Evolutionary conservation across 441 rosid genomes (phyloP), one percentile per base, ranked within the genome.

Genomic region (Raphanus hybrid): DNA sequence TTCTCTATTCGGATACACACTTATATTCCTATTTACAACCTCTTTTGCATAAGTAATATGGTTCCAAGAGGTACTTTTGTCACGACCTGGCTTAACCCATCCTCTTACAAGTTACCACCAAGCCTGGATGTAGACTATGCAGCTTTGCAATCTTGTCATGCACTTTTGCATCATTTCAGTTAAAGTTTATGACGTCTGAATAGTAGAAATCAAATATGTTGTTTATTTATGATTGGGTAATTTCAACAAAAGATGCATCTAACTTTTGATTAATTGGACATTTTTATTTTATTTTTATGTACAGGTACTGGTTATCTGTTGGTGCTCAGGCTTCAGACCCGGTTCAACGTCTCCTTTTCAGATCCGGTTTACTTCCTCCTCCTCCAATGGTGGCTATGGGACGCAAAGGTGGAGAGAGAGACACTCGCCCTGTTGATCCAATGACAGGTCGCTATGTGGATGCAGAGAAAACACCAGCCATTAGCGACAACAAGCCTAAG

Each of bases 281-380:
- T 50, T 35, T 67, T 74, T 60, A 0, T 1, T 12, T 8, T n/a
- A n/a, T n/a, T n/a, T 37, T 18, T 6, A 0, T 37, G 48, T 79
- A 43, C 77, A 94, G 98, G 87, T 92, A 92, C 75, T 94, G 98
- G 98, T 77, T 92, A 67, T 92, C 99, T 4, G 98, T 94, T 64
- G 99, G 98, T 75, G 99, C 97, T 70, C 97, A 91, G 86, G 86
- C 98, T 61, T 91, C 97, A 11, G 94, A 94, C 9, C 97, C 97
- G 0, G 96, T 92, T 71, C 91, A 92, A 58, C 88, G 83, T 59
- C 84, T 94, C 58, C 93, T 94, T 50, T 94, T 91, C 85, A 86
- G 97, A 77, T 88, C 98, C 15, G 97, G 97, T 26, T 10, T 94
- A 55, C 87, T 92, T 18, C 97, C 99, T 9, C 94, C 98, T 12